These are phyloP conservation scores for Umbelopsis sp. DNA, from an alignment of 192 early-diverging fungal species.

Conservation along the genomic window DNA sequence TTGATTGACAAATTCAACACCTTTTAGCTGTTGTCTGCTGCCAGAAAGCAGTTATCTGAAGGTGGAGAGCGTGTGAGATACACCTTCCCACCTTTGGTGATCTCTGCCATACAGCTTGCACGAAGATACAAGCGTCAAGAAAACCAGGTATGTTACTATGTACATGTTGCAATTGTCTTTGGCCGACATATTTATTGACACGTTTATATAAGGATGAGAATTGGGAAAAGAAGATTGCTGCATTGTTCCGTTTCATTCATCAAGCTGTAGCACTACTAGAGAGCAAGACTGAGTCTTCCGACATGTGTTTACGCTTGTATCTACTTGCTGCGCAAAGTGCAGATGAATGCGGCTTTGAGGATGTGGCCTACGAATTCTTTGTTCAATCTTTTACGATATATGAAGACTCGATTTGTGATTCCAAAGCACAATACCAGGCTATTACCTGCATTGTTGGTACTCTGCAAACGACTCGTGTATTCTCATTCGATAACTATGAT, in stretches of 20 bases:
- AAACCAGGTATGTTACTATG: slow-evolving; percentile 33
- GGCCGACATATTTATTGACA: neutral
- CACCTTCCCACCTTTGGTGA: slow-evolving; percentile 88
- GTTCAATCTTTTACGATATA: slow-evolving; percentile 97
- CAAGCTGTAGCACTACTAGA: slow-evolving; percentile 79
- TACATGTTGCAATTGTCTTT: neutral
- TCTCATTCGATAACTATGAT: slow-evolving; percentile 92
- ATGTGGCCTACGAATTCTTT: slow-evolving; percentile 97
- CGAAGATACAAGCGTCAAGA: slow-evolving; percentile 54
- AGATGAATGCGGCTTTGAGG: slow-evolving; percentile 86
- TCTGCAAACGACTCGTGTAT: slow-evolving; percentile 79
- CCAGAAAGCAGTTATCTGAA: slow-evolving; percentile 84
- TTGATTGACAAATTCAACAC: too few relatives aligned
- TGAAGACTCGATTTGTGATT: slow-evolving; percentile 95
- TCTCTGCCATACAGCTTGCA: slow-evolving; percentile 67
- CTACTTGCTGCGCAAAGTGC: slow-evolving; percentile 86
- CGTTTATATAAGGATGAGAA: slow-evolving; percentile 45
- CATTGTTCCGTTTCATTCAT: slow-evolving; percentile 87
- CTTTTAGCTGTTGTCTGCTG: slow-evolving; percentile 72
- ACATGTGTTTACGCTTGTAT: slow-evolving; percentile 77
- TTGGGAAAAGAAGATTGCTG: slow-evolving; percentile 72
- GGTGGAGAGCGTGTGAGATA: slow-evolving; percentile 92
- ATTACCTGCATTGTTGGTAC: slow-evolving; percentile 88
- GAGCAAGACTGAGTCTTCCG: slow-evolving; percentile 61
- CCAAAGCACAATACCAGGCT: slow-evolving; percentile 87